Conservation (phyloP, 2,329 filamentous ascomycete genomes). For the Furcasterigmium furcatum region DNA sequence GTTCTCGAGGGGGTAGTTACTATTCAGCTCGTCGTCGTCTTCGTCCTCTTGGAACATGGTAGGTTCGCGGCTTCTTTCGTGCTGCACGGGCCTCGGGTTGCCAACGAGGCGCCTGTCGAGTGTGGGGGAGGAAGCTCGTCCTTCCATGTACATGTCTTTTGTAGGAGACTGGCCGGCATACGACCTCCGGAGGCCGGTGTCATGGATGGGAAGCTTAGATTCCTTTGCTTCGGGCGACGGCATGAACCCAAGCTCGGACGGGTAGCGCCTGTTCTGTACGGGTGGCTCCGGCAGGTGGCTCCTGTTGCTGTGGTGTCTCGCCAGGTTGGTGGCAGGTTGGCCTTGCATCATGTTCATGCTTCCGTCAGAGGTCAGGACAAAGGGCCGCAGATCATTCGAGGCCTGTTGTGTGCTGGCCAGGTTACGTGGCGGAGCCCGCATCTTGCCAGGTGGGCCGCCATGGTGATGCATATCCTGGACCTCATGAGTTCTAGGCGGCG, state of each 20-base stretch:
- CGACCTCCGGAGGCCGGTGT: constrained; percentile 24
- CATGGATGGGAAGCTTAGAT: constrained; percentile 35
- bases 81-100: neutral
- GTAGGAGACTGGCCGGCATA: constrained; percentile 12
- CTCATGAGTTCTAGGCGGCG: constrained; percentile 32
- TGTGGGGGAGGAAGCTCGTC: neutral
- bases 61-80: neutral
- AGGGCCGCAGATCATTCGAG: constrained; percentile 3
- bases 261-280: neutral
- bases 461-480: constrained; percentile 6
- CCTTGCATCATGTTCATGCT: neutral
- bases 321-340: neutral
- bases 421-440: neutral
- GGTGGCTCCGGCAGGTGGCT: neutral
- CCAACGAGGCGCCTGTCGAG: neutral
- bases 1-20: constrained; percentile 4
- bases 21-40: constrained; percentile 1
- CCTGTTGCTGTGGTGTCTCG: neutral
- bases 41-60: neutral
- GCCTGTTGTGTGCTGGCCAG: neutral
- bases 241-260: neutral
- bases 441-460: neutral
- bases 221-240: constrained; percentile 9
- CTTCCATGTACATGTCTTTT: neutral
- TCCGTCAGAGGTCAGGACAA: neutral